Conservation (phyloP, 2,329 filamentous ascomycete species). For the Penicillium olsonii region DNA sequence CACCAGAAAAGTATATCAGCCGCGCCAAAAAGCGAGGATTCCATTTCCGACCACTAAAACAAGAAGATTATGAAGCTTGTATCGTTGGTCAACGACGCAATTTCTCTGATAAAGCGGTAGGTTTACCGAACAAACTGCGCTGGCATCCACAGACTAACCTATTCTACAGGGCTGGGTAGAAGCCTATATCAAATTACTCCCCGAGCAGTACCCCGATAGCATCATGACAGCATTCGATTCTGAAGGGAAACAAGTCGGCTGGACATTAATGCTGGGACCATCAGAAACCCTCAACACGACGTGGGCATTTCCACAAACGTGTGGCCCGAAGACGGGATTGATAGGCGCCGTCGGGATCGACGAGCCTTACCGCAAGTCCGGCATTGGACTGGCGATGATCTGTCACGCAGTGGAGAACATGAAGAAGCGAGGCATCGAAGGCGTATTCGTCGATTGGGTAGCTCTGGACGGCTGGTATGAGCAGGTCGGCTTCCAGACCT, state of each 20-base stretch:
- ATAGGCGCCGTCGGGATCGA: slow-evolving; percentile 51
- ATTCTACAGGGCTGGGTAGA: slow-evolving; percentile 43
- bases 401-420: slow-evolving; percentile 48
- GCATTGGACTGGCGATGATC: slow-evolving; percentile 46
- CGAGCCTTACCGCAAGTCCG: slow-evolving; percentile 36
- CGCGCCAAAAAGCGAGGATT: slow-evolving; percentile 38
- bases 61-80: slow-evolving; percentile 42
- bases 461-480: slow-evolving; percentile 49
- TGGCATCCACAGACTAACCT: slow-evolving; percentile 6
- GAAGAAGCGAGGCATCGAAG: slow-evolving; percentile 43
- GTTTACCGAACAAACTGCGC: slow-evolving; percentile 5
- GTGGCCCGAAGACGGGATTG: slow-evolving; percentile 44
- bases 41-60: slow-evolving; percentile 38
- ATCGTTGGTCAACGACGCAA: slow-evolving; percentile 42
- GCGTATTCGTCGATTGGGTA: slow-evolving; percentile 50
- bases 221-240: slow-evolving; percentile 46
- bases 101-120: slow-evolving; percentile 39
- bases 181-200: slow-evolving; percentile 41
- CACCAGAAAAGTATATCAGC: slow-evolving; percentile 37
- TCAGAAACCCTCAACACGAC: slow-evolving; percentile 30
- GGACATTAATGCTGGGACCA: slow-evolving; percentile 48
- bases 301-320: slow-evolving; percentile 46
- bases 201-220: slow-evolving; percentile 38
- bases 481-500: slow-evolving; percentile 43
- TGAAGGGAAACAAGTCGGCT: slow-evolving; percentile 43